A percentile compares a stretch with the other conserved stretches of the same genome.
phyloP scores from a whole-genome alignment of 2,329 filamentous ascomycete genomes.

The Colletotrichum scovillei region DNA sequence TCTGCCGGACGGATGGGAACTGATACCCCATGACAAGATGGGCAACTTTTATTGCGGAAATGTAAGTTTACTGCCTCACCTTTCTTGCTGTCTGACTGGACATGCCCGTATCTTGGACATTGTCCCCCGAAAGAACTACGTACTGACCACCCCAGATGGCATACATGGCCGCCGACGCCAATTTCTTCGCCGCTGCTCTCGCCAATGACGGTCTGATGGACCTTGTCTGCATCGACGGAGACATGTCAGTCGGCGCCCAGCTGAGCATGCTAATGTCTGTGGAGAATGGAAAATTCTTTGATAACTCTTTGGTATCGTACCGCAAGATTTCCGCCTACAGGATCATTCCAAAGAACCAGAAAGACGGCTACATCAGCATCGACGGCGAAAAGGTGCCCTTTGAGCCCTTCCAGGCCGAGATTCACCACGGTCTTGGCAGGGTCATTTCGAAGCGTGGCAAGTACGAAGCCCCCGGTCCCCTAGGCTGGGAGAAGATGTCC shows the following conservation, averaged over 20 bases:
- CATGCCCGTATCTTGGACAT: not conserved
- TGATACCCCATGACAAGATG: slow-evolving; percentile 78
- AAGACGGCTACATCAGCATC: slow-evolving; percentile 89
- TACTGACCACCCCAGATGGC: slow-evolving; percentile 71
- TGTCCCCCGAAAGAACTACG: not conserved
- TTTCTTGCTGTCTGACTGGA: too few relatives aligned
- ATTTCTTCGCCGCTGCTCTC: slow-evolving; percentile 87
- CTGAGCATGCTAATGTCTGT: slow-evolving; percentile 78
- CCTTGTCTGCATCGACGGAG: slow-evolving; percentile 82
- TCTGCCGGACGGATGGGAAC: slow-evolving; percentile 81
- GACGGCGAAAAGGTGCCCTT: slow-evolving; percentile 92
- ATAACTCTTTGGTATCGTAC: slow-evolving; percentile 81
- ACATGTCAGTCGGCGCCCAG: slow-evolving; percentile 74
- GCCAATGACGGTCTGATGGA: slow-evolving; percentile 90
- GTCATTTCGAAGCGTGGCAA: slow-evolving; percentile 82
- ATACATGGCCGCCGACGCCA: slow-evolving; percentile 87
- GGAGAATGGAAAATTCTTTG: slow-evolving; percentile 81
- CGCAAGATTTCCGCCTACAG: slow-evolving; percentile 90
- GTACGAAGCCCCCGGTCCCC: slow-evolving; percentile 74
- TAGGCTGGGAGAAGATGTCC: slow-evolving; percentile 57
- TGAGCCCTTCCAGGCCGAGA: slow-evolving; percentile 89
- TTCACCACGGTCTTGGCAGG: slow-evolving; percentile 84
- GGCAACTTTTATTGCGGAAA: slow-evolving; percentile 97
- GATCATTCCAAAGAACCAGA: slow-evolving; percentile 78
- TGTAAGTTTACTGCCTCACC: slow-evolving; percentile 55